A percentile compares a stretch with the other conserved stretches of the same genome.
These are phyloP conservation scores for Boletus coccyginus DNA, from an alignment of 768 basidiomycete genomes.

Conservation along the genomic window DNA sequence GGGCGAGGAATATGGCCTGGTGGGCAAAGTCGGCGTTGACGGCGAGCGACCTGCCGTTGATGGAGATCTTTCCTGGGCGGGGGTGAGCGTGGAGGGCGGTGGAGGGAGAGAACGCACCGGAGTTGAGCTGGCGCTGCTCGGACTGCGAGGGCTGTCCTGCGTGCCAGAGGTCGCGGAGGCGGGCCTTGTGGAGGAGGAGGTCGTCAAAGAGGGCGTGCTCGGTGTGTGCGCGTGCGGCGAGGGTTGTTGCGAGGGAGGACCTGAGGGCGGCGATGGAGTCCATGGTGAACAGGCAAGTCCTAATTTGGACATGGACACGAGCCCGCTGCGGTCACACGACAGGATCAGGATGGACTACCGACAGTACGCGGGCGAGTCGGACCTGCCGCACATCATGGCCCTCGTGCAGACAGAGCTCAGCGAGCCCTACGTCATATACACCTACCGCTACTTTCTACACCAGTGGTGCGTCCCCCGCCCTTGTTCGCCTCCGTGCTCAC, in stretches of 20 bases:
- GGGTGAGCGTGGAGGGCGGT: not conserved
- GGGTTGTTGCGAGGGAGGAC: slow-evolving; percentile 46
- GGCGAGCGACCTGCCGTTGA: slow-evolving; percentile 64
- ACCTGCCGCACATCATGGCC: slow-evolving; percentile 79
- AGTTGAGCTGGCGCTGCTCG: slow-evolving; percentile 73
- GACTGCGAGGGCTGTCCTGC: slow-evolving; percentile 53
- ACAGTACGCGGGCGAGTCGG: slow-evolving; percentile 71
- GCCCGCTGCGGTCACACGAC: no score
- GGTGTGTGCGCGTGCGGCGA: slow-evolving; percentile 47
- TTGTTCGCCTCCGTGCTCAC: not conserved
- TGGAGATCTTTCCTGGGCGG: slow-evolving; percentile 57
- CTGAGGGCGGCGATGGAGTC: slow-evolving; percentile 58
- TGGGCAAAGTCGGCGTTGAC: slow-evolving; percentile 79
- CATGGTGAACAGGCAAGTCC: slow-evolving; percentile 17
- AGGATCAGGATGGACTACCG: slow-evolving; percentile 52
- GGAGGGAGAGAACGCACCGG: slow-evolving; percentile 36
- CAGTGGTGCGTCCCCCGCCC: slow-evolving; percentile 68
- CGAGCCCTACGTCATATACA: slow-evolving; percentile 96
- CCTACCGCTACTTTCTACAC: slow-evolving; percentile 94
- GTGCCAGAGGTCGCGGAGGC: slow-evolving; percentile 62
- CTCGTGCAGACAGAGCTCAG: slow-evolving; percentile 90
- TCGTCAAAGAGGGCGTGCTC: slow-evolving; percentile 79
- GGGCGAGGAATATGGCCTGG: slow-evolving; percentile 75
- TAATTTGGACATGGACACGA: no score
- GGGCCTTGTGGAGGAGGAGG: slow-evolving; percentile 62